Percentiles rank a stretch among this genome's conserved stretches.
Evolutionary conservation across 2,329 filamentous ascomycete species (phyloP).

Genomic region (Gliomastix tumulicola): DNA sequence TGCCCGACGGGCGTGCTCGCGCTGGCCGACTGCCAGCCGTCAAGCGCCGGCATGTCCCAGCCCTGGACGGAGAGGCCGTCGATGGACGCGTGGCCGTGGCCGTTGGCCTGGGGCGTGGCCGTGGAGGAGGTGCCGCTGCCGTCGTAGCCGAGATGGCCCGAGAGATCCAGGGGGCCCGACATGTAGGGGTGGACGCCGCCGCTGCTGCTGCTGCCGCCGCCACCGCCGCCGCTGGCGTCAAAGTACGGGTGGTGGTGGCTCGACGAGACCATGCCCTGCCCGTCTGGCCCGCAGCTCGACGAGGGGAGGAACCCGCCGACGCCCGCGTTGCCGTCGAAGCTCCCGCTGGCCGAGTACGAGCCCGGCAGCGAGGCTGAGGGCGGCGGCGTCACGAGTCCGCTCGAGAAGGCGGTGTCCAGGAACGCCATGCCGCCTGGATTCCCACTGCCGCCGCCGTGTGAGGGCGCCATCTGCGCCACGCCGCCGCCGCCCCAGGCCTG

Average conservation of each 20-base stretch:
- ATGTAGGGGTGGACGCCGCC: constrained; percentile 20
- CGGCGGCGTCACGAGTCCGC: constrained; percentile 49
- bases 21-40: constrained; percentile 20
- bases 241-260: constrained; percentile 21
- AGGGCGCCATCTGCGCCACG: constrained; percentile 18
- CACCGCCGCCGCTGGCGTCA: too few relatives aligned
- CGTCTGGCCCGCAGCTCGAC: constrained; percentile 12
- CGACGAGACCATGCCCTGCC: constrained; percentile 13
- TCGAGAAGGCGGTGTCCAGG: constrained; percentile 43
- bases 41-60: constrained; percentile 29
- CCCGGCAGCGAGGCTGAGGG: constrained; percentile 44
- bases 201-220: too few relatives aligned
- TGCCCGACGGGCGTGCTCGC: constrained; percentile 9
- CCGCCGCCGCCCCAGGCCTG: constrained; percentile 34
- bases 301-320: constrained; percentile 23
- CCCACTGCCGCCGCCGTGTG: constrained; percentile 19
- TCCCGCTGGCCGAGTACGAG: constrained; percentile 34
- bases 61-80: constrained; percentile 22
- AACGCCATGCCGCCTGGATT: constrained; percentile 25
- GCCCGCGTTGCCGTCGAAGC: constrained; percentile 30
- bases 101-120: too few relatives aligned
- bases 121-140: too few relatives aligned
- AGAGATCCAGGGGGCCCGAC: constrained; percentile 20
- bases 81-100: constrained; percentile 14
- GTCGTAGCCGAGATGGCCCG: constrained; percentile 24